Conservation (phyloP, 345 rosid genomes). For the Erysimum cheiranthoides region DNA sequence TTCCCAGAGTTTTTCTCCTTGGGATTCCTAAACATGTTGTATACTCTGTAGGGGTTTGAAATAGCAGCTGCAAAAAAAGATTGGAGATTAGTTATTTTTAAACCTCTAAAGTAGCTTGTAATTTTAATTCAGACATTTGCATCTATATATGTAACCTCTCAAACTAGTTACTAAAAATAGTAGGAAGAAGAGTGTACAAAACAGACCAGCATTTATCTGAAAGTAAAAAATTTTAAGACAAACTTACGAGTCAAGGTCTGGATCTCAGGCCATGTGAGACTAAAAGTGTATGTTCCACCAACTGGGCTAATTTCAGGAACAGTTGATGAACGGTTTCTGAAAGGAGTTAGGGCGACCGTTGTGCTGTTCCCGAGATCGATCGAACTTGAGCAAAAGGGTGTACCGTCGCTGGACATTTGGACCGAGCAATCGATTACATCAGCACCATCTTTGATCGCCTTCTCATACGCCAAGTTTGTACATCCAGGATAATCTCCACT, state of each 20-base stretch:
- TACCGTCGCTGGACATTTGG: constrained; percentile 80
- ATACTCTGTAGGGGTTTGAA: constrained; percentile 53
- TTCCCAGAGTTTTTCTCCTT: constrained; percentile 53
- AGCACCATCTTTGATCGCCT: constrained; percentile 73
- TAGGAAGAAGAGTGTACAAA: constrained; percentile 21
- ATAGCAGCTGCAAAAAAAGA: constrained; percentile 59
- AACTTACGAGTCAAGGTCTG: constrained; percentile 66
- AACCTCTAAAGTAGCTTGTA: constrained; percentile 3
- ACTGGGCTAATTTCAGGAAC: constrained; percentile 53
- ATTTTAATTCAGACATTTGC: constrained; percentile 4
- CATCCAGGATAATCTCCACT: constrained; percentile 96
- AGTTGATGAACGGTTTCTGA: constrained; percentile 41
- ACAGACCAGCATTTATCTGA: constrained; percentile 3
- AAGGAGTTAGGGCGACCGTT: constrained; percentile 44
- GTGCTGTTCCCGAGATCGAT: constrained; percentile 65
- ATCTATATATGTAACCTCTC: constrained; percentile 2
- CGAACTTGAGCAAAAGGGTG: constrained; percentile 68
- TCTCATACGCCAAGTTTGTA: constrained; percentile 71
- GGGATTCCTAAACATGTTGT: constrained; percentile 61
- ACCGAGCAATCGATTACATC: constrained; percentile 87
- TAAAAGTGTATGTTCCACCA: constrained; percentile 65
- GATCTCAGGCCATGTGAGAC: constrained; percentile 72
- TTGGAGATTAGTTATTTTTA: constrained; percentile 19
- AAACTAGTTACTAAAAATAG: constrained; percentile 12
- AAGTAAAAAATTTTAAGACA: background rate